Base-by-base conservation (phyloP, 257 asterid species). In the Nicotiana tabacum region DNA sequence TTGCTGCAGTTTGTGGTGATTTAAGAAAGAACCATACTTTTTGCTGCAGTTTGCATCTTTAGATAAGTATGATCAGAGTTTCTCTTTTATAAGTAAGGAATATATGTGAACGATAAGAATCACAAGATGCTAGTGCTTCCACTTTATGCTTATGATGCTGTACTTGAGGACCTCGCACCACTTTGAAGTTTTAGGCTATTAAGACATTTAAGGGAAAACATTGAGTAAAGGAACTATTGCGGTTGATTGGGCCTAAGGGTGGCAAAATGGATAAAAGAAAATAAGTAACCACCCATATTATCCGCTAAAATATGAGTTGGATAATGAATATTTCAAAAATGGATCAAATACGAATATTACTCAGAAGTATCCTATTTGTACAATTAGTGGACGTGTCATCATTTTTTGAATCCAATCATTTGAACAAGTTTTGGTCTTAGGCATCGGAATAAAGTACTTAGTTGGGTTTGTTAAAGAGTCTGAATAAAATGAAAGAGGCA, bases 211-310 rank as follows among this genome's bases (percentile, higher is more conserved):
- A 93, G 98, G 99, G 68, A 91, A 93, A 83, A 82, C 17, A 5
- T 81, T 94, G 85, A 95, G 93, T 81, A 90, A 86, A 84, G 91
- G 99, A 85, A 90, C 93, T 56, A 88, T 96, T 83, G 99, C 99
- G 81, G 94, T 94, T 89, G 99, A 96, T 85, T 94, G 98, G 98
- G 98, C 0, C 30, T 29, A 29, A 2, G 30, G 30, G 30, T 29
- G 30, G 30, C 30, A 29, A 29, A 29, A 29, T 29, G 30, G 30
- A 29, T 1, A 29, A 29, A 29, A 29, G 30, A 29, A 29, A 29
- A 1, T 29, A 29, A 29, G 30, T 29, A 29, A 29, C 30, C 30
- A 29, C 30, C 30, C 0, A 29, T 29, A 29, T 29, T 29, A 29
- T 29, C 30, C 30, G 30, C 30, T 29, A 29, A 29, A 29, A 2